Conservation (phyloP, 768 basidiomycete genomes). For the Dentipellis sp. region DNA sequence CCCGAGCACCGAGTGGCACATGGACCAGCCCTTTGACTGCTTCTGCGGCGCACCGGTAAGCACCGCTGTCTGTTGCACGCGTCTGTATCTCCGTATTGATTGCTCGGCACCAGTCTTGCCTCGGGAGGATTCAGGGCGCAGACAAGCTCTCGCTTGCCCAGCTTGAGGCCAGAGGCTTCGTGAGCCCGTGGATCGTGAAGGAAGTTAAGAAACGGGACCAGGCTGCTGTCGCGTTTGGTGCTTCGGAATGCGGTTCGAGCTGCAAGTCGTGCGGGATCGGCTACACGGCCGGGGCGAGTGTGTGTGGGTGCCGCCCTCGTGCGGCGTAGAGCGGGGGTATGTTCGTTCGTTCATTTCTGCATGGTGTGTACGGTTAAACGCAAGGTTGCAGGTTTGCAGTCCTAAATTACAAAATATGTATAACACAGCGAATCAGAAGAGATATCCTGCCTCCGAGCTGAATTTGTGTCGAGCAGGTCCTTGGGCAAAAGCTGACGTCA, state of each 20-base stretch:
- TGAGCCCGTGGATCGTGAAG: conserved; percentile 33
- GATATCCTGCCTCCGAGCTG: no score
- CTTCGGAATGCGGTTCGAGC: background rate
- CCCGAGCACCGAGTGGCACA: conserved; percentile 62
- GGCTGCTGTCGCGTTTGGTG: background rate
- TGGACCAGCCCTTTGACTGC: conserved; percentile 55
- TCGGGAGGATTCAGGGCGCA: conserved; percentile 38
- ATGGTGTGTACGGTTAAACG: no score
- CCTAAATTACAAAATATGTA: no score
- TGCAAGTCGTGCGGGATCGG: background rate
- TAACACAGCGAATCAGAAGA: no score
- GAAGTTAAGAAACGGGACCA: background rate
- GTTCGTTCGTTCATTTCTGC: no score
- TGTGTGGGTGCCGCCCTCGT: background rate
- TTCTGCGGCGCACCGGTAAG: conserved; percentile 27
- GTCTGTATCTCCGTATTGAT: no score
- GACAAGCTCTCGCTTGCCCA: conserved; percentile 29
- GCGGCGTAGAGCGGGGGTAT: background rate
- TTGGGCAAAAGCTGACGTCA: no score
- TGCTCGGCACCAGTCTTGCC: conserved; percentile 28
- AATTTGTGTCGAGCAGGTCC: no score
- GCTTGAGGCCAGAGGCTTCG: conserved; percentile 26
- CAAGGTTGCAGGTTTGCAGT: no score
- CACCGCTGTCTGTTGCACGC: background rate
- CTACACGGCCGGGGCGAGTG: background rate